These are phyloP conservation scores for Hypocrella siamensis DNA, from an alignment of 2,329 filamentous ascomycete species.

Conservation along the genomic window DNA sequence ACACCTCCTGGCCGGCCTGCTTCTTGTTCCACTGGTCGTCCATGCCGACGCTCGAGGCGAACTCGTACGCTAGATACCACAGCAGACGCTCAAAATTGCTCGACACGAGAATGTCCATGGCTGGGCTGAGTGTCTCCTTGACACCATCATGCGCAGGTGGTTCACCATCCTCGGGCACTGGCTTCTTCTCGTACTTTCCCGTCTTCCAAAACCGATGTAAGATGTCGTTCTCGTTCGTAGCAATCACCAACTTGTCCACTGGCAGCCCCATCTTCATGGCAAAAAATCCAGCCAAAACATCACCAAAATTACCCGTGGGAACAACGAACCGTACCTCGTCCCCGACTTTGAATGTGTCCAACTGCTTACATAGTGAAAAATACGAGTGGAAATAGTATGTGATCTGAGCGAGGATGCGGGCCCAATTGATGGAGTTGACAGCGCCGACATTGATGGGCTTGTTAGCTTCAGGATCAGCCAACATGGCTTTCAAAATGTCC, in stretches of 20 bases:
- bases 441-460: slow-evolving; percentile 69
- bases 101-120: slow-evolving; percentile 94
- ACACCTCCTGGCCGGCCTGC: slow-evolving; percentile 61
- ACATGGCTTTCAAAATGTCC: slow-evolving; percentile 89
- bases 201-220: slow-evolving; percentile 89
- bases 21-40: slow-evolving; percentile 51
- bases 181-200: slow-evolving; percentile 77
- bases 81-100: slow-evolving; percentile 94
- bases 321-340: slow-evolving; percentile 73
- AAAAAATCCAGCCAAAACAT: slow-evolving; percentile 88
- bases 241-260: slow-evolving; percentile 73
- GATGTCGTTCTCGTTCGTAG: slow-evolving; percentile 97
- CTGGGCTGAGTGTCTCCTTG: slow-evolving; percentile 82
- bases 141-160: slow-evolving; percentile 53
- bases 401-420: slow-evolving; percentile 88
- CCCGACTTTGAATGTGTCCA: slow-evolving; percentile 42
- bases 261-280: slow-evolving; percentile 82
- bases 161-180: slow-evolving; percentile 27
- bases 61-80: slow-evolving; percentile 79
- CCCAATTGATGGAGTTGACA: slow-evolving; percentile 95
- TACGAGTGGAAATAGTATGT: slow-evolving; percentile 96
- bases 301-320: slow-evolving; percentile 92
- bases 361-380: slow-evolving; percentile 56
- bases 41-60: slow-evolving; percentile 41
- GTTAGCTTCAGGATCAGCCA: slow-evolving; percentile 76